Base-by-base conservation (phyloP, 164 flowering plant species). In the Vitis amurensis region DNA sequence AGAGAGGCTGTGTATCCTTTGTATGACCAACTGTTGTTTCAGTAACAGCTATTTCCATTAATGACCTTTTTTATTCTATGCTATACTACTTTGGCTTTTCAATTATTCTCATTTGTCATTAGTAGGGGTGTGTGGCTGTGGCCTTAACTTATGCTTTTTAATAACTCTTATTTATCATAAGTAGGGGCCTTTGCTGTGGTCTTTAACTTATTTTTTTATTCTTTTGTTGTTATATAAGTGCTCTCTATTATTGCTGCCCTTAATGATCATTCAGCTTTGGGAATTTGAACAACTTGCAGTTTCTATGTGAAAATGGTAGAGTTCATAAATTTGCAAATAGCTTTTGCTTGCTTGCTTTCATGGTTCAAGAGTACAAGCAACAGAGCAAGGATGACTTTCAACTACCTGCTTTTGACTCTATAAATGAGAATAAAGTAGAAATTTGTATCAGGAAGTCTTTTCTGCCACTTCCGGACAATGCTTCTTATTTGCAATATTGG, bases 1-100 rank as follows among this genome's bases (percentile, higher is more conserved):
- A 82, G 90, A 77, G 97, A 93, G 75, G 94, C 96, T 53, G 89
- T 90, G 99, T 95, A 95, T 95, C 99, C 99, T 91, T 83, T 13
- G 51, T 31, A n/a, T 23, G 56, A 44, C 61, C 11, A 23, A 16
- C 12, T 61, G 4, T 29, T 62, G 1, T 16, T 23, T 52, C 15
- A 47, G 50, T 29, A 31, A 5, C 52, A 27, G 31, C 52, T 9
- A 14, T n/a, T 60, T 31, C 13, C 59, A 51, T 56, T 53, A 53
- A 61, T 11, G 37, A 11, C 11, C 10, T 13, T 8, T 59, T 59
- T 59, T 19, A 2, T 59, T 23, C 37, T 37, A 37, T 3, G 44
- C 6, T 37, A 37, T 37, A 6, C 44, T 37, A 37, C 44, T 37
- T 37, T 4, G 44, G 7, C 44, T 3, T 6, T 23, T 37, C 4